Base-by-base conservation (phyloP, 495 filamentous ascomycete genomes). In the Lasiosphaeria hispida region DNA sequence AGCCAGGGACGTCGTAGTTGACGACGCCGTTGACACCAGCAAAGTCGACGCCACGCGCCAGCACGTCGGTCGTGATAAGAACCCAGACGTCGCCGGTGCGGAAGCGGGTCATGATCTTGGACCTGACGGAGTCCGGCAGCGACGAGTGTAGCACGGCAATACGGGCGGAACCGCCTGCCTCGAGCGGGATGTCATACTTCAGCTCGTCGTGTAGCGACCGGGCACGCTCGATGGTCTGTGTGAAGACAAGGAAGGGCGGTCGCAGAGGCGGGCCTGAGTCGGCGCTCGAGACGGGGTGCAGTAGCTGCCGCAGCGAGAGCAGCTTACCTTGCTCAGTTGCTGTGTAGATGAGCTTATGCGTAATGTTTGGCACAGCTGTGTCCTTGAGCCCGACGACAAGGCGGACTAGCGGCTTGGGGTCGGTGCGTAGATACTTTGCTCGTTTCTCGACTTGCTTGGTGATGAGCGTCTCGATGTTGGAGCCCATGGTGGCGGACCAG, bases 401-500 rank as follows among this genome's bases (percentile, higher is more conserved):
- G 37, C 94, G 90, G 55, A 96, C 68, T 11, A 96, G 75, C 0
- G 86, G 81, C 52, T 69, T 75, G 10, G 79, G 62, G 18, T 51
- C 33, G 5, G 60, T 48, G 36, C 63, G 65, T 10, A 85, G 77
- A 42, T 77, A 73, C 48, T 82, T 74, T 45, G 87, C 82, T 7
- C 85, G 87, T 23, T 80, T 80, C 19, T 78, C 76, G 41, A 78
- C 49, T n/a, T 73, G 68, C 33, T 72, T 72, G 9, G 69, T 67
- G 45, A 88, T 80, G 10, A 97, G 77, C 35, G 87, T 77, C 71
- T 98, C 95, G 47, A 97, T 86, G 62, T 86, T 91, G 14, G 94
- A 96, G 14, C 87, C 90, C 87, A 98, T 97, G 3, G 94, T 98
- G 8, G 95, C 94, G 15, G 92, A 97, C 90, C 92, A 99, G 49